Base-by-base conservation (phyloP, 768 basidiomycete species). In the Termitomyces sp. region DNA sequence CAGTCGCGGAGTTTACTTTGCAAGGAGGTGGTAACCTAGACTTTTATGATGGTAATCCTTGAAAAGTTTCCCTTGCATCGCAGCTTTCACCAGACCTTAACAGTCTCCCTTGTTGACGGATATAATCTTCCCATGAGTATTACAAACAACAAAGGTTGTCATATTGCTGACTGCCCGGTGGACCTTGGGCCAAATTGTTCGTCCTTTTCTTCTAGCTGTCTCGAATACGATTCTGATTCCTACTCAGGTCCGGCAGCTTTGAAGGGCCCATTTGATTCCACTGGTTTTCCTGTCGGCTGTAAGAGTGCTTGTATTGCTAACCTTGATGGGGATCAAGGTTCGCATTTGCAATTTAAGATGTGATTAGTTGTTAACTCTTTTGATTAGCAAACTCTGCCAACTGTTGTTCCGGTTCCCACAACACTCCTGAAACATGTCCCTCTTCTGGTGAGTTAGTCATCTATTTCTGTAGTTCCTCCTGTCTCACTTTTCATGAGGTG, bases 1-100 rank as follows among this genome's bases (percentile, higher is more conserved):
- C 81, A 4, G 72, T 89, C 38, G 88, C 87, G 1, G 86, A 89
- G 63, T 88, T 80, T 72, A 87, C 84, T n/a, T 69, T 88, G 9
- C 62, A 73, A 61, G 76, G 65, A 1, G 64, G 68, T 44, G 76
- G 72, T 13, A 75, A 72, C 48, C 26, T 43, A 1, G 87, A 88
- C 60, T 84, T 73, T 59, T 88, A 86, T 54, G 86, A 87, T 66
- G 80, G 85, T 85, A 53, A 14, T 32, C 4, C 8, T 42, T 33
- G 16, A 8, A n/a, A 14, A 4, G 10, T 10, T n/a, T 18, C 16
- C 7, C 1, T 2, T 24, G 35, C 12, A 28, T 40, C 9, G 20
- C 8, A n/a, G 26, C 6, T 22, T 28, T 38, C 9, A 42, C 26
- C 9, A 40, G 10, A 35, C 35, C 8, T 38, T 22, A 6, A 42